Conservation (phyloP, 164 flowering plant species). For the Aristolochia fimbriata region DNA sequence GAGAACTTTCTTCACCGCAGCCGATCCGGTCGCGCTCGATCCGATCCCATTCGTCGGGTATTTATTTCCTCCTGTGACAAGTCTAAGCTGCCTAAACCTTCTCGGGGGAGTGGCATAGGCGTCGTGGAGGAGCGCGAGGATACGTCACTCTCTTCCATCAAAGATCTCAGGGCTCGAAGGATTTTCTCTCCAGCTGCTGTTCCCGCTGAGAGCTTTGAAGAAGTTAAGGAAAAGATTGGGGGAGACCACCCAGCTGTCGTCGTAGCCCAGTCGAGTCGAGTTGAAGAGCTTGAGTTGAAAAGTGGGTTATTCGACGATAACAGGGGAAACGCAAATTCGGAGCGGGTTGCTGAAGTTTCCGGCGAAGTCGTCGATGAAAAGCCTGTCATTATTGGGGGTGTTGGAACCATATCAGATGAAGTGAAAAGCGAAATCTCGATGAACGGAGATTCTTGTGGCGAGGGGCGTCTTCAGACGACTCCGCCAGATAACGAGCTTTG, state of each 20-base stretch:
- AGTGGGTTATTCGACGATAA: not conserved
- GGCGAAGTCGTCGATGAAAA: not conserved
- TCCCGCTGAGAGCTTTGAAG: slow-evolving; percentile 3
- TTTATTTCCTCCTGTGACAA: no score
- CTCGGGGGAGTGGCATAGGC: no score
- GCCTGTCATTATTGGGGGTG: no score
- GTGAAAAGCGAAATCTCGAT: no score
- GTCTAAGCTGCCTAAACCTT: no score
- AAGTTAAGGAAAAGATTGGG: not conserved
- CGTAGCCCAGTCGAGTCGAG: not conserved
- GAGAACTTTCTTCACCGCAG: slow-evolving; percentile 18
- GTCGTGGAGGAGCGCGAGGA: no score
- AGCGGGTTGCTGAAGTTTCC: not conserved
- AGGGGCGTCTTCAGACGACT: slow-evolving; percentile 19
- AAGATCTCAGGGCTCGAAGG: slow-evolving; percentile 39
- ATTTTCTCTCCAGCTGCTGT: slow-evolving; percentile 27
- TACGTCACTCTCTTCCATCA: slow-evolving; percentile 10
- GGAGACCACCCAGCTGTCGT: not conserved
- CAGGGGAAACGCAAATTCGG: not conserved
- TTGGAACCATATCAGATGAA: no score
- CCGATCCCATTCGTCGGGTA: slow-evolving; percentile 2
- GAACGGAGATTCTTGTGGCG: not conserved
- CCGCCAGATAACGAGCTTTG: slow-evolving; percentile 25
- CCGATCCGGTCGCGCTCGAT: slow-evolving; percentile 24
- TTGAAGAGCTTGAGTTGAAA: no score